Percentiles rank a stretch among this genome's conserved stretches.
Conservation (phyloP, 495 filamentous ascomycete genomes). For the Poronia punctata region DNA sequence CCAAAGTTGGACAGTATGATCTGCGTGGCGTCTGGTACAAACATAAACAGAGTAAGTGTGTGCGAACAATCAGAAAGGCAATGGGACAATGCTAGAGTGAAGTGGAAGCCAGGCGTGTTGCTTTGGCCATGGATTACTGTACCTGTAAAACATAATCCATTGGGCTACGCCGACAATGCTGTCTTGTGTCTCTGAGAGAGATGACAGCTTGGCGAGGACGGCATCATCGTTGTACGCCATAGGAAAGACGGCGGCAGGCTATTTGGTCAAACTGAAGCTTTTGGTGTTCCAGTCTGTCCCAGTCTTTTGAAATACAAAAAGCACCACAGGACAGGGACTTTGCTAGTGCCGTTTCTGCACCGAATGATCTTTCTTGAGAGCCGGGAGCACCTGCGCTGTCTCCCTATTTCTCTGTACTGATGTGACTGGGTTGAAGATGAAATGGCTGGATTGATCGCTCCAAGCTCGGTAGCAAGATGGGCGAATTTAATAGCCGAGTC, state of each 20-base stretch:
- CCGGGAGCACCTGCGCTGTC: no score
- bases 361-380: no score
- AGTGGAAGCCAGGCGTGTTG: no score
- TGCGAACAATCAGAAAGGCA: neutral
- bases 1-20: constrained; percentile 84
- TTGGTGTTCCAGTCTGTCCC: no score
- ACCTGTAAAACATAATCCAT: constrained; percentile 99
- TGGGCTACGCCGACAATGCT: constrained; percentile 90
- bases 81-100: neutral
- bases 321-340: no score
- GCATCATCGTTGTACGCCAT: constrained; percentile 97
- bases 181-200: constrained; percentile 92
- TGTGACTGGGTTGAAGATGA: no score
- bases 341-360: no score
- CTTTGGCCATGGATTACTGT: constrained; percentile 30
- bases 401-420: no score
- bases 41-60: constrained; percentile 6
- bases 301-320: no score
- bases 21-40: constrained; percentile 70
- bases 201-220: constrained; percentile 86
- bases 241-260: neutral
- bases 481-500: neutral
- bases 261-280: neutral
- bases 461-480: no score
- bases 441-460: no score